Base-by-base conservation (phyloP, 148 eudicot species). In the Rhododendron molle region DNA sequence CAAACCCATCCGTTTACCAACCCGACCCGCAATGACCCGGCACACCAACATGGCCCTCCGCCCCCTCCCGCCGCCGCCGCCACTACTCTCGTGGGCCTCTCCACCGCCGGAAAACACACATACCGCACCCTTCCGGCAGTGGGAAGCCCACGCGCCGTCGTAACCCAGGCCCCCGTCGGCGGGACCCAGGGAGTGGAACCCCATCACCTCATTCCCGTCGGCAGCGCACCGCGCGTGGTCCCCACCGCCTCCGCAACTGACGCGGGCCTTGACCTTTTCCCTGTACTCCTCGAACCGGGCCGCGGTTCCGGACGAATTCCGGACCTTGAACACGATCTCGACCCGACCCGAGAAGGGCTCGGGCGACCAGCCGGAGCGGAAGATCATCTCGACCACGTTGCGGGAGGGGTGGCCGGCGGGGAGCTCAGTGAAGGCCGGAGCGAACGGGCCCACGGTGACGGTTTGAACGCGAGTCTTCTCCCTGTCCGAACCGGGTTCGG, bases 201-300 rank as follows among this genome's bases (percentile, higher is more conserved):
- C 81, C 99, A 96, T 96, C 87, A 96, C 96, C 90, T 96, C 99
- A 34, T 96, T 96, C 80, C 99, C 99, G 80, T 96, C 99, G 44
- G 98, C 99, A 21, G 89, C 91, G 80, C 99, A 96, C 72, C 99
- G 92, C 47, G 93, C 91, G 87, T 88, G 88, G 88, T 92, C 94
- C 28, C 87, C 94, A 43, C 38, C 77, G 83, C 80, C 65, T 0
- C 83, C 90, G 12, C 87, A 78, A 14, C 87, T 87, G 71, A 90
- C 92, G 81, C 93, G 81, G 3, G 86, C 13, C 85, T 90, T 93
- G 1, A 96, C 92, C 18, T 16, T 1, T 11, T 94, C 96, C 1
- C 98, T 69, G 73, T 92, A 96, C 87, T 94, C 98, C 89, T 95
- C 99, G 78, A 96, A 96, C 80, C 94, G 90, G 88, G 91, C 54